Evolutionary conservation across 176 grass and related monocot species (phyloP).

Genomic region (Phoenix dactylifera): DNA sequence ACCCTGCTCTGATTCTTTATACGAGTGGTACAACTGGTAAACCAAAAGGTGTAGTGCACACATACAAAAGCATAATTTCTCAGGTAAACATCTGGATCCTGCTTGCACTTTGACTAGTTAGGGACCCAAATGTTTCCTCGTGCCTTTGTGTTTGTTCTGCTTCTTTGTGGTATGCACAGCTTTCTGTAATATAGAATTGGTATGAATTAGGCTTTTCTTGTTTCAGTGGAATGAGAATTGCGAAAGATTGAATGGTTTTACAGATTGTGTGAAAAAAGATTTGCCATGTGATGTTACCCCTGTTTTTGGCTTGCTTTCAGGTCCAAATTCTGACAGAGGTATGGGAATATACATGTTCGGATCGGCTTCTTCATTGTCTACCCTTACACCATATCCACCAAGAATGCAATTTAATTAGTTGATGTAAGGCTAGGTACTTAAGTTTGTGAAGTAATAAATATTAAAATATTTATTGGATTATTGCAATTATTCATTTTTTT

Average conservation of each 20-base stretch:
- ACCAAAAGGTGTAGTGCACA: slow-evolving; percentile 95
- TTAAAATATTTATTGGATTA: background rate
- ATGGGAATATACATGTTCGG: slow-evolving; percentile 68
- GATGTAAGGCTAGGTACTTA: background rate
- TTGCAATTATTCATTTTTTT: background rate
- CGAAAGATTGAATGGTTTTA: no score
- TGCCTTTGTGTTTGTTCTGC: background rate
- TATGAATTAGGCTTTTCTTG: background rate
- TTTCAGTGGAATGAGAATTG: background rate
- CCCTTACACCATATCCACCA: slow-evolving; percentile 92
- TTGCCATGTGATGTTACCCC: background rate
- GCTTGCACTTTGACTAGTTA: background rate
- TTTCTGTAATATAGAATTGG: background rate
- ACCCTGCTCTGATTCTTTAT: slow-evolving; percentile 93
- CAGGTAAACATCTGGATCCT: slow-evolving; percentile 39
- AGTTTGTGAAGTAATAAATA: background rate
- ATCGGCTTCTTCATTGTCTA: slow-evolving; percentile 84
- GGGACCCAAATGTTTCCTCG: background rate
- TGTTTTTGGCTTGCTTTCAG: slow-evolving; percentile 39
- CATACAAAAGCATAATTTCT: slow-evolving; percentile 68
- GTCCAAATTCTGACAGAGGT: slow-evolving; percentile 86
- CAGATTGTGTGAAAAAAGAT: background rate
- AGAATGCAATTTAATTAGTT: no score
- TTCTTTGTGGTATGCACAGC: background rate
- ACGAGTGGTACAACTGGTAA: slow-evolving; percentile 97